Evolutionary conservation across 768 basidiomycete genomes (phyloP).

Genomic region (Rhodotorula kratochvilovae): DNA sequence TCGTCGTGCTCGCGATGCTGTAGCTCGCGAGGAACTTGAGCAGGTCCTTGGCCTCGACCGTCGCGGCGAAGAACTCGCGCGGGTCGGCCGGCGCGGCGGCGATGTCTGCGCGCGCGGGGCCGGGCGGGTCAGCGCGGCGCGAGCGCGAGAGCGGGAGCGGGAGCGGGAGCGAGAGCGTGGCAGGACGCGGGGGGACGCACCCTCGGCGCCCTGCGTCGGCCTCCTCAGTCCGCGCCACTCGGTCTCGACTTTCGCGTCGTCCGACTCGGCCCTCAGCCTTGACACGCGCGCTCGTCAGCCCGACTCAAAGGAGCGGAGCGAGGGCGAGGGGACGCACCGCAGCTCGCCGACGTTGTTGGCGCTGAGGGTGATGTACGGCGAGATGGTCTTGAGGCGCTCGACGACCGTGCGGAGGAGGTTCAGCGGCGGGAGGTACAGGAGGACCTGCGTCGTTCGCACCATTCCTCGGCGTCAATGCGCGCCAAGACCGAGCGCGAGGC

Average conservation of each 20-base stretch:
- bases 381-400: conserved; percentile 66
- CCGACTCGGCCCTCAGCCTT: conserved; percentile 52
- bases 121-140: background rate
- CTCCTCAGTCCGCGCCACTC: conserved; percentile 65
- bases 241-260: conserved; percentile 71
- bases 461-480: no score
- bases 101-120: conserved; percentile 36
- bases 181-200: background rate
- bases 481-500: background rate
- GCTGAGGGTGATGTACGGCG: conserved; percentile 63
- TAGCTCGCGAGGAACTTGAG: conserved; percentile 76
- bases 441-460: no score
- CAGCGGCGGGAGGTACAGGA: conserved; percentile 67
- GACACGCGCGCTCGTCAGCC: background rate
- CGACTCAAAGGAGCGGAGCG: no score
- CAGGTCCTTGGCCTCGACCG: conserved; percentile 68
- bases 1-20: conserved; percentile 73
- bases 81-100: conserved; percentile 52
- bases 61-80: conserved; percentile 60
- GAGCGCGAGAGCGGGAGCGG: background rate
- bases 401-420: conserved; percentile 71
- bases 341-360: conserved; percentile 64
- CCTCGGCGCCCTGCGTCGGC: background rate
- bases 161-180: background rate
- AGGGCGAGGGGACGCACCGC: conserved; percentile 45